Conservation (phyloP, 108 stramenopile genomes). For the Pseudonitzschia delicatissima region DNA sequence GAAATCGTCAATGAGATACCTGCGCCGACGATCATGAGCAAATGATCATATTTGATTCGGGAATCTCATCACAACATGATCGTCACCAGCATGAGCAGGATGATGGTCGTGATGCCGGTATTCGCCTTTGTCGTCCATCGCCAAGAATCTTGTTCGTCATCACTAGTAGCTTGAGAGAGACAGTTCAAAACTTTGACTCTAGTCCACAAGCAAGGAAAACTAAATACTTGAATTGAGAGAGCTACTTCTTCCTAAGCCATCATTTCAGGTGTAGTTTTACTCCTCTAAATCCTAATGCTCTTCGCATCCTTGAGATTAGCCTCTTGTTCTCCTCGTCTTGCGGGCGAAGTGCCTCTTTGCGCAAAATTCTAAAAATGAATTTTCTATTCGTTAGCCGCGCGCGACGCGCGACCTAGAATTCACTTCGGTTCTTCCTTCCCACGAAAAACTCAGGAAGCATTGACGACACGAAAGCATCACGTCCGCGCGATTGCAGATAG, state of each 20-base stretch:
- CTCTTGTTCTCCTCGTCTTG: background rate
- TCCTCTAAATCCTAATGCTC: too few species aligned
- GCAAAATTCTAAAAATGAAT: too few species aligned
- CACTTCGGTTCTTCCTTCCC: too few species aligned
- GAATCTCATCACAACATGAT: background rate
- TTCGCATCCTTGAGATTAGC: background rate
- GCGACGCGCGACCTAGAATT: too few species aligned
- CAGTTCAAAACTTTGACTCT: too few species aligned
- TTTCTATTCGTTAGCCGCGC: too few species aligned
- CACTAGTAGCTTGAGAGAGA: too few species aligned
- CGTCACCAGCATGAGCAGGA: background rate
- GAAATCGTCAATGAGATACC: background rate
- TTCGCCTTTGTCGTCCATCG: background rate
- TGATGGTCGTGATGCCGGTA: background rate
- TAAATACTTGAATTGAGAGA: background rate
- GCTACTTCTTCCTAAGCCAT: background rate
- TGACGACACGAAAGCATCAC: too few species aligned
- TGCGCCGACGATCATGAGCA: background rate
- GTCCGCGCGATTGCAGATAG: too few species aligned
- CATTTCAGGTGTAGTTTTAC: too few species aligned
- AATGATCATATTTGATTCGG: background rate
- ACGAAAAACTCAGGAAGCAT: too few species aligned
- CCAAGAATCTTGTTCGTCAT: background rate
- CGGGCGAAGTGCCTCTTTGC: too few species aligned
- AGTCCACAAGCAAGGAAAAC: background rate